These are phyloP conservation scores for Solanum virginianum DNA, from an alignment of 257 asterid species.

Conservation along the genomic window DNA sequence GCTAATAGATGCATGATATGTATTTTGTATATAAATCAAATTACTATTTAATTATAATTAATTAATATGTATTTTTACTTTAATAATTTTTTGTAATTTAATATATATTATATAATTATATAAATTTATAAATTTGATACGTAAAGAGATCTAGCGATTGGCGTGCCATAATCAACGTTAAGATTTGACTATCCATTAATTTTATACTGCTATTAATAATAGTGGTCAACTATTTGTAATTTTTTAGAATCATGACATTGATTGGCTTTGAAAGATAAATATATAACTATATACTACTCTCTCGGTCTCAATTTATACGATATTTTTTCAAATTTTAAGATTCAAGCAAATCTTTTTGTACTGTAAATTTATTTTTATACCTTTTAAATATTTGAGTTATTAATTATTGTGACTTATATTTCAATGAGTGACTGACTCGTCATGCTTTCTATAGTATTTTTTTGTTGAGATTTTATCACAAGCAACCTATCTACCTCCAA, in stretches of 20 bases:
- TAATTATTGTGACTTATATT: no score
- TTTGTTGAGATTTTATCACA: not conserved
- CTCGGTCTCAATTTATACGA: not conserved
- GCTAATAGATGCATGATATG: not conserved
- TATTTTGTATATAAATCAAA: no score
- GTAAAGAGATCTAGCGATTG: not conserved
- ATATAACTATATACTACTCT: not conserved
- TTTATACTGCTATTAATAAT: not conserved
- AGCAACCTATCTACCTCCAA: no score
- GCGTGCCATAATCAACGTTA: not conserved
- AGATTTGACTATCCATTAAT: not conserved
- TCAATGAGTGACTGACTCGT: not conserved
- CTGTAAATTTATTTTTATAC: no score
- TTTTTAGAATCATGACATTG: not conserved
- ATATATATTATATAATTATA: not conserved
- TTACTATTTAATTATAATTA: no score
- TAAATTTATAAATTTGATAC: no score
- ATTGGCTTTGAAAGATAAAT: not conserved
- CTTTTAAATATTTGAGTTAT: not conserved
- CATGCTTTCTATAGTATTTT: not conserved
- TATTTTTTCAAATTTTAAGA: fast-evolving
- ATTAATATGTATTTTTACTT: not conserved
- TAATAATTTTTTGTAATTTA: not conserved
- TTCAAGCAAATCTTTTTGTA: no score
- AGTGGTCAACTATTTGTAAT: not conserved